Evolutionary conservation across 768 basidiomycete genomes (phyloP).

Genomic region (Trametes meyenii): DNA sequence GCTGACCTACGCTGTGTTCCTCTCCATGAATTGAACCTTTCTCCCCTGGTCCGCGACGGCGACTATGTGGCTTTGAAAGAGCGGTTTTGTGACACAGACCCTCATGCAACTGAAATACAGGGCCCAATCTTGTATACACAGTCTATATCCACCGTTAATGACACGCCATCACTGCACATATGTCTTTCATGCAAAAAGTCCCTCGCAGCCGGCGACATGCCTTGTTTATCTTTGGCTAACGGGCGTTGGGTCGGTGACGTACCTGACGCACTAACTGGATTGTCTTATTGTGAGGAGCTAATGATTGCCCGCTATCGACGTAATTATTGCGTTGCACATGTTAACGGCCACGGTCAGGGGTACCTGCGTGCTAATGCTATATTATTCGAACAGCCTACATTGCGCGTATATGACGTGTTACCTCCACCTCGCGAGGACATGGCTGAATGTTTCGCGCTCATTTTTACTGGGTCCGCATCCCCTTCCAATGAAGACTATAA

Average conservation of each 20-base stretch:
- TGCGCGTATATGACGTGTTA: slow-evolving; percentile 35
- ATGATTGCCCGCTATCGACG: slow-evolving; percentile 19
- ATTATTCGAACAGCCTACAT: slow-evolving; percentile 35
- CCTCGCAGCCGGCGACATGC: too few species aligned
- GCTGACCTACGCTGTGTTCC: too few species aligned
- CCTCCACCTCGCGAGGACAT: slow-evolving; percentile 38
- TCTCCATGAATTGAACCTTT: too few species aligned
- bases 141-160: too few species aligned
- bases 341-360: slow-evolving; percentile 9
- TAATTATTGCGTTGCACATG: slow-evolving; percentile 21
- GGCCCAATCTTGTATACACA: too few species aligned
- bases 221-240: too few species aligned
- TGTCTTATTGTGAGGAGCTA: slow-evolving; percentile 21
- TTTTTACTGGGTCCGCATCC: slow-evolving; percentile 36
- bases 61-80: too few species aligned
- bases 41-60: too few species aligned
- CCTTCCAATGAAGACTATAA: slow-evolving; percentile 33
- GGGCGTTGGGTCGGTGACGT: slow-evolving; percentile 27
- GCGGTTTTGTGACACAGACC: too few species aligned
- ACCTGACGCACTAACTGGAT: slow-evolving; percentile 11
- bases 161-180: too few species aligned
- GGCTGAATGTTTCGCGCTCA: slow-evolving; percentile 34
- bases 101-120: too few species aligned
- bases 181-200: too few species aligned
- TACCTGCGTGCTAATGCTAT: slow-evolving; percentile 42